phyloP scores from a whole-genome alignment of 1,139 yeast genomes.

The Ogataea hybrid region DNA sequence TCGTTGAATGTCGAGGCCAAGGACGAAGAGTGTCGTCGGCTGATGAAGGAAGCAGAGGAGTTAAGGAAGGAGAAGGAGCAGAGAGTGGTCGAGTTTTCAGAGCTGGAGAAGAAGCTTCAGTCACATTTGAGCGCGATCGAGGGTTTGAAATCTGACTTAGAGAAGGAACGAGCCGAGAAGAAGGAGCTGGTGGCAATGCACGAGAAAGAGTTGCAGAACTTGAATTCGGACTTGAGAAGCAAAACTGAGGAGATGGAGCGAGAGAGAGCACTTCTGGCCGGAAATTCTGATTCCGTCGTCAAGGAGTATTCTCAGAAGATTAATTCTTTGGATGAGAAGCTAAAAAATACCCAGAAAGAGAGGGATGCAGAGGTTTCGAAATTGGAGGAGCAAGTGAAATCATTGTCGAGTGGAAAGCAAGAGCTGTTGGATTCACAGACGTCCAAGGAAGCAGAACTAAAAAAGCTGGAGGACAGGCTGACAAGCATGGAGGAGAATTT shows the following conservation, averaged over 20 bases:
- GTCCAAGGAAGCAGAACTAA: slow-evolving; percentile 1
- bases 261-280: slow-evolving; percentile 46
- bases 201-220: slow-evolving; percentile 24
- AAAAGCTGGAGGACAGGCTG: slow-evolving; percentile 3
- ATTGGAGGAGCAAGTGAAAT: background rate
- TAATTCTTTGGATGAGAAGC: slow-evolving; percentile 33
- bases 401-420: background rate
- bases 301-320: slow-evolving; percentile 49
- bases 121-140: background rate
- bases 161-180: slow-evolving; percentile 18
- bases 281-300: slow-evolving; percentile 48
- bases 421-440: background rate
- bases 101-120: slow-evolving; percentile 11
- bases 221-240: slow-evolving; percentile 31
- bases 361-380: slow-evolving; percentile 11
- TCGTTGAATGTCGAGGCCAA: slow-evolving; percentile 33
- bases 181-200: slow-evolving; percentile 22
- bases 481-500: slow-evolving; percentile 1
- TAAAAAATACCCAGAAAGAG: slow-evolving; percentile 22
- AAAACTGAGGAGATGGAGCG: slow-evolving; percentile 47
- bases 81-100: slow-evolving; percentile 19
- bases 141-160: slow-evolving; percentile 6
- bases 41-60: slow-evolving; percentile 13
- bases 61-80: slow-evolving; percentile 13
- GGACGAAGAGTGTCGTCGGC: slow-evolving; percentile 27